phyloP scores from a whole-genome alignment of 2,329 filamentous ascomycete genomes.

The Cercospora canescens region DNA sequence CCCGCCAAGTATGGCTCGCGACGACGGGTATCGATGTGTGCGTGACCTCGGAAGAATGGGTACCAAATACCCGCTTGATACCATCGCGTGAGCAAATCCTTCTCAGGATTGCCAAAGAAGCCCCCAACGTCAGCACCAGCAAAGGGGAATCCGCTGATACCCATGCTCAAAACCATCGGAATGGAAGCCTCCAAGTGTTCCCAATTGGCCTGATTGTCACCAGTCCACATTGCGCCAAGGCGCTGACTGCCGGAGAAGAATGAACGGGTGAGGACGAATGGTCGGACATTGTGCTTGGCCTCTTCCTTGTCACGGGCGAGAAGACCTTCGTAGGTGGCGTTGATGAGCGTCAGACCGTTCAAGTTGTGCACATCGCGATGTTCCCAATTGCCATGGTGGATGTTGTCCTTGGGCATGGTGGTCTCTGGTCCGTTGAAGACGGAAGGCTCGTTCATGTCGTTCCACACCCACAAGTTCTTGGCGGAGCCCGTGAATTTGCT shows the following conservation, averaged over 20 bases:
- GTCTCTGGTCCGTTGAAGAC: slow-evolving; percentile 98
- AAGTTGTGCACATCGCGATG: slow-evolving; percentile 96
- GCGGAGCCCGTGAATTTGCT: slow-evolving; percentile 82
- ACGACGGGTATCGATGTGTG: slow-evolving; percentile 92
- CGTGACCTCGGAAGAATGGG: slow-evolving; percentile 96
- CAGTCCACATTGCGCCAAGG: slow-evolving; percentile 95
- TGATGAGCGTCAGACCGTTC: slow-evolving; percentile 92
- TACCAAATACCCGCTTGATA: slow-evolving; percentile 97
- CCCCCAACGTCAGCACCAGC: slow-evolving; percentile 94
- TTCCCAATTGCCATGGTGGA: slow-evolving; percentile 90
- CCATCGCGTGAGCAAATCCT: slow-evolving; percentile 89
- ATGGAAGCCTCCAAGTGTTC: slow-evolving; percentile 83
- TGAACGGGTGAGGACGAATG: slow-evolving; percentile 88
- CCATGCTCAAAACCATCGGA: slow-evolving; percentile 91
- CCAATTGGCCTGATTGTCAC: slow-evolving; percentile 95
- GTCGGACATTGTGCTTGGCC: slow-evolving; percentile 57
- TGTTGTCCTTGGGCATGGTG: slow-evolving; percentile 98
- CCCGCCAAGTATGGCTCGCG: slow-evolving; percentile 89
- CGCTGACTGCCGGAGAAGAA: slow-evolving; percentile 92
- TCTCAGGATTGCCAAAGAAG: slow-evolving; percentile 95
- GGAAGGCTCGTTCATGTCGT: slow-evolving; percentile 99
- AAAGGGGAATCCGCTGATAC: slow-evolving; percentile 91
- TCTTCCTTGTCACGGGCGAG: slow-evolving; percentile 84
- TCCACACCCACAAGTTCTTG: slow-evolving; percentile 92
- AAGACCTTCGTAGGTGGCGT: slow-evolving; percentile 86